Evolutionary conservation across 306 rosid species (phyloP).

Genomic region (Cucumis cinereus): DNA sequence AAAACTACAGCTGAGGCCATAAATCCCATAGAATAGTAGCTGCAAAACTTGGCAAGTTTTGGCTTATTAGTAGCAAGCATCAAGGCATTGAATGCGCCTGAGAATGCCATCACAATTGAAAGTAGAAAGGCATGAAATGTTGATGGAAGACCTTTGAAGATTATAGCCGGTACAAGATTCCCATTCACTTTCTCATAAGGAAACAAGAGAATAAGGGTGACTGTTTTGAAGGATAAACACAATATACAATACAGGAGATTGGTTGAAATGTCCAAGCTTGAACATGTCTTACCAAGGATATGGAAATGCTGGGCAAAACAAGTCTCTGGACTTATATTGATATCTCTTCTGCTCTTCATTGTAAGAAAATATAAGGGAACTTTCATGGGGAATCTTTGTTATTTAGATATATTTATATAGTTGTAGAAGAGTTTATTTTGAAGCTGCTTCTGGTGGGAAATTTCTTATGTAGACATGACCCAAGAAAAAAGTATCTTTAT

Average conservation of each 20-base stretch:
- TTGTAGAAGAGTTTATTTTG: not conserved
- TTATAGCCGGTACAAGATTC: constrained; percentile 1
- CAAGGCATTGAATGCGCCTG: constrained; percentile 3
- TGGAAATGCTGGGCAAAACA: not conserved
- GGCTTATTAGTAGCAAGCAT: constrained; percentile 1
- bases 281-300: not conserved
- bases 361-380: not conserved
- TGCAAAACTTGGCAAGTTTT: not conserved
- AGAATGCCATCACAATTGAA: constrained; percentile 1
- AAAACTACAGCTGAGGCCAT: not conserved
- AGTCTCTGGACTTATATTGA: not conserved
- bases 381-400: not conserved
- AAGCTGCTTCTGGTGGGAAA: not conserved
- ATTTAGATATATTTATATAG: not conserved
- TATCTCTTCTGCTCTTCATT: not conserved
- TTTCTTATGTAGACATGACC: not conserved
- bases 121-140: constrained; percentile 3
- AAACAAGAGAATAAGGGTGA: not conserved
- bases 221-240: not conserved
- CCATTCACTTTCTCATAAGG: constrained; percentile 9
- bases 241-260: not conserved
- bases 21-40: not conserved
- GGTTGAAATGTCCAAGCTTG: not conserved
- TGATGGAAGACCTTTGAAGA: constrained; percentile 7
- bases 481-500: not conserved